Conservation (phyloP, 257 asterid species). For the Coffea canephora region DNA sequence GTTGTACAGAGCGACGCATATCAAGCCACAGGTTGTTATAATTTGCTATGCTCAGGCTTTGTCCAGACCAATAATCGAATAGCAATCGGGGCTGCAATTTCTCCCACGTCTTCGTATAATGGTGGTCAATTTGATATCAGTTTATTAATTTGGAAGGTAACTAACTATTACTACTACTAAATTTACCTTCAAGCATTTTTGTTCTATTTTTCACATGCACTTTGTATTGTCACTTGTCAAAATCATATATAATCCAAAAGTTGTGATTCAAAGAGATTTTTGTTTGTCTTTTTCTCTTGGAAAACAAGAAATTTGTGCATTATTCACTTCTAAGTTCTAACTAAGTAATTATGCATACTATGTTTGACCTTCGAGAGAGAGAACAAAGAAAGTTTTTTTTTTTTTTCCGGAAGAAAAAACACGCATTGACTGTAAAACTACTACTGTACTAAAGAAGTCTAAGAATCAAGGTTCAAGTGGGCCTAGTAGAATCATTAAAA, state of each 20-base stretch:
- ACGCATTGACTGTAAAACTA: neutral
- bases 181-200: neutral
- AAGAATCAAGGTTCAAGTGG: neutral
- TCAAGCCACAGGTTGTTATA: slow-evolving; percentile 90
- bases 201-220: neutral
- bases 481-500: neutral
- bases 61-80: slow-evolving; percentile 76
- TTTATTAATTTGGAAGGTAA: slow-evolving; percentile 88
- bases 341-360: neutral
- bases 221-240: neutral
- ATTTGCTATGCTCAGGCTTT: slow-evolving; percentile 89
- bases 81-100: slow-evolving; percentile 92
- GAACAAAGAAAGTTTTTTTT: neutral
- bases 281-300: neutral
- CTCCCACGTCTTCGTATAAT: slow-evolving; percentile 70
- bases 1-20: slow-evolving; percentile 79
- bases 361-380: neutral
- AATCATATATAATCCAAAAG: neutral
- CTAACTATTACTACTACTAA: neutral
- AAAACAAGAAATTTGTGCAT: neutral
- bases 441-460: neutral
- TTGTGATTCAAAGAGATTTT: neutral
- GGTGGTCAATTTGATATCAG: slow-evolving; percentile 90
- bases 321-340: no score
- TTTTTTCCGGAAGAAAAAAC: neutral